A percentile compares a stretch with the other conserved stretches of the same genome.
Evolutionary conservation across 1,139 yeast genomes (phyloP).

Genomic region (Debaryomyces robertsiae): DNA sequence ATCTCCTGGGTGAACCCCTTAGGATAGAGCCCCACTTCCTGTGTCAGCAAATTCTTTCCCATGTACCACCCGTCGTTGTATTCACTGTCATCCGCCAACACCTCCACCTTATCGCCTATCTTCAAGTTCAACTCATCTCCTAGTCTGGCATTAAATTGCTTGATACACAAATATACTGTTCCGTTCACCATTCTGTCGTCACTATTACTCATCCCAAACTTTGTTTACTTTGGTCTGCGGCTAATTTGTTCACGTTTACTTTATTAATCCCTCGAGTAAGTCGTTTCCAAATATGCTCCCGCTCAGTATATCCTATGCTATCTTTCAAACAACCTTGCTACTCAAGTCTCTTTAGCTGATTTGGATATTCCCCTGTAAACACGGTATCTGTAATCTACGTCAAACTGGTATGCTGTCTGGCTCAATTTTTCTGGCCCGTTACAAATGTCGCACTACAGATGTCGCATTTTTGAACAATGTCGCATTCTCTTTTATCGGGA

Average conservation of each 20-base stretch:
- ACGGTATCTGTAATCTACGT: background rate
- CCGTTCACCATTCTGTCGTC: constrained; percentile 14
- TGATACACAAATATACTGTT: constrained; percentile 59
- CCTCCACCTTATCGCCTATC: constrained; percentile 86
- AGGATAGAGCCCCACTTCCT: constrained; percentile 85
- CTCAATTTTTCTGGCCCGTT: too few species aligned
- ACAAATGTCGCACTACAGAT: too few species aligned
- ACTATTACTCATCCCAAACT: background rate
- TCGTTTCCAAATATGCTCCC: background rate
- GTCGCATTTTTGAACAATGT: too few species aligned
- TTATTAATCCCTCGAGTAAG: background rate
- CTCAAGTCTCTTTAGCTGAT: too few species aligned
- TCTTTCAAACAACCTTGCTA: background rate
- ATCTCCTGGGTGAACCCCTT: constrained; percentile 71
- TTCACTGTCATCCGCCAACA: constrained; percentile 88
- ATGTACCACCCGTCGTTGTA: constrained; percentile 97
- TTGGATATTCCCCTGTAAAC: background rate
- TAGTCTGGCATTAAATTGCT: constrained; percentile 81
- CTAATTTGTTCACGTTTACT: background rate
- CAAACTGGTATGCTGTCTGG: too few species aligned
- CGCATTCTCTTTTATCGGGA: too few species aligned
- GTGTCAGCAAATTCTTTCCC: constrained; percentile 76
- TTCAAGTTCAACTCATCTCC: constrained; percentile 84
- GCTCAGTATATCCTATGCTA: background rate
- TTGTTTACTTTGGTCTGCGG: background rate